Evolutionary conservation across 768 basidiomycete species (phyloP), one percentile per base, ranked within the genome.

Genomic region (Macrolepiota fuliginosa): DNA sequence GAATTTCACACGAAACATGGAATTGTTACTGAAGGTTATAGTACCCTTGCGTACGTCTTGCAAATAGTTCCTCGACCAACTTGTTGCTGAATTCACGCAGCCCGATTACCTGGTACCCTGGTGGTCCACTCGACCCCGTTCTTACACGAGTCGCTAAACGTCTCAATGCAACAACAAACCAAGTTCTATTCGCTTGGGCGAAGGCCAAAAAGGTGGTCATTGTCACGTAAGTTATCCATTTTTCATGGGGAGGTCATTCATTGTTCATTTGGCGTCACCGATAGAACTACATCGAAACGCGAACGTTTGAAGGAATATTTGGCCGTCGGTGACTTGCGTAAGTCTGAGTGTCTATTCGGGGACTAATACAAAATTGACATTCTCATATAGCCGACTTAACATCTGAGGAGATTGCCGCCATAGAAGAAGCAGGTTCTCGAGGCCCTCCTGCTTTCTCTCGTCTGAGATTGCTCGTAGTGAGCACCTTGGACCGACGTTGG

Each of bases 1-100:
- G 83, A 83, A 37, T 91, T 77, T 66, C 81, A 83, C 47, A 75
- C 78, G 15, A 71, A 77, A 64, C 75, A 91, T 58, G 80, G 78
- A 15, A 89, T 93, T 54, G 78, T 85, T 24, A 83, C 84, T 46
- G 91, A 92, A 70, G 90, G 85, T 0, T 92, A 92, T 73, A 86
- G 88, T 58, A 73, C 83, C 19, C 77, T 94, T 46, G 81, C 77
- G 88, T 89, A 60, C 25, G 83, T 67, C 35, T 24, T 37, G 39
- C 11, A 29, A 59, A 25, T 17, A 39, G 50, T 51, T 50, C 19
- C 32, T 56, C 54, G 22, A 24, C 17, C 42, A 13, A 39, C 17
- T 7, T 7, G 24, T 37, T 19, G 19, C 19, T 25, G 36, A 37
- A 12, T 46, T 19, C 42, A n/a, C 10, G 17, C 51, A 84, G 86